Evolutionary conservation across 441 rosid genomes (phyloP).

Genomic region (Macaranga tanarius): DNA sequence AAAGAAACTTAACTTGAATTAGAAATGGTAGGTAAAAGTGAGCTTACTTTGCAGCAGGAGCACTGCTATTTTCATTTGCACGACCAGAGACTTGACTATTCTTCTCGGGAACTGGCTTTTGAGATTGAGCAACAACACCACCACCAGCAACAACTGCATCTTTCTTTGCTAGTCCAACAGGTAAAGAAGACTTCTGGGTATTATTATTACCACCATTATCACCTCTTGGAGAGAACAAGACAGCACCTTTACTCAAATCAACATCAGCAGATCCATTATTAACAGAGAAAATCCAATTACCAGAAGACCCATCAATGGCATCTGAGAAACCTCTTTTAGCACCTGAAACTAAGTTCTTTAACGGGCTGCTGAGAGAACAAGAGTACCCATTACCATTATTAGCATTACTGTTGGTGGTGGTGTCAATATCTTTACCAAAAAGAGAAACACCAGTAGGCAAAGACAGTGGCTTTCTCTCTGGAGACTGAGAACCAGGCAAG

Average conservation of each 20-base stretch:
- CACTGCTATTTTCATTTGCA: constrained; percentile 35
- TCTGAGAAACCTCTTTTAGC: constrained; percentile 64
- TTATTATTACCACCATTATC: constrained; percentile 33
- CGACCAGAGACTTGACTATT: constrained; percentile 33
- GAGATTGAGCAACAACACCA: constrained; percentile 33
- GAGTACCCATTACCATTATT: constrained; percentile 24
- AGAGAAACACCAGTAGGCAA: constrained; percentile 33
- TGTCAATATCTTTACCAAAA: constrained; percentile 53
- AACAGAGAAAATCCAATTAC: constrained; percentile 46
- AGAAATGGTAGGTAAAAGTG: neutral
- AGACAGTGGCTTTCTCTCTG: constrained; percentile 39
- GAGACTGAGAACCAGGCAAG: constrained; percentile 55
- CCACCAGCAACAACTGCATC: constrained; percentile 30
- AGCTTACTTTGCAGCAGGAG: constrained; percentile 62
- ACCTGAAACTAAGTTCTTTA: constrained; percentile 46
- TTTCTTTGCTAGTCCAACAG: constrained; percentile 18
- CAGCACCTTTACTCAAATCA: constrained; percentile 44
- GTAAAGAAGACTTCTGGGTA: constrained; percentile 28
- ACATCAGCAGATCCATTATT: constrained; percentile 50
- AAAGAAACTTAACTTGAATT: neutral
- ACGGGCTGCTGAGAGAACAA: constrained; percentile 22
- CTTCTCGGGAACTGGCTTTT: constrained; percentile 41
- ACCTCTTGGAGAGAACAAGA: constrained; percentile 43
- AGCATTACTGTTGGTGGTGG: constrained; percentile 1
- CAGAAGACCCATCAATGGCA: constrained; percentile 45